A percentile compares a stretch with the other conserved stretches of the same genome.
phyloP scores from a whole-genome alignment of 768 basidiomycete species.

The Boletus bicolor region DNA sequence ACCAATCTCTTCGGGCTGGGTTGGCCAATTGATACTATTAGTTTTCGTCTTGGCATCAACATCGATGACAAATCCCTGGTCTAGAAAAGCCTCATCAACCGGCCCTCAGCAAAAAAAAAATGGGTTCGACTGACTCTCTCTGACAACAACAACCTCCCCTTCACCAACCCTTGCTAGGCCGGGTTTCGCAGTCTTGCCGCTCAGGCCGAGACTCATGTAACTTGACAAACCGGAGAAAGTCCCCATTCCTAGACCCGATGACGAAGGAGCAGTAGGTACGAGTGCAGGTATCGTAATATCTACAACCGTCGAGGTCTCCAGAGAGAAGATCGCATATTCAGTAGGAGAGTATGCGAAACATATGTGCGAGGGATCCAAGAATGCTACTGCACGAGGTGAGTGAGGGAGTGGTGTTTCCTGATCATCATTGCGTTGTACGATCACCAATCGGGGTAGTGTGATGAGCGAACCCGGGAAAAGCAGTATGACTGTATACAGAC shows the following conservation, averaged over 20 bases:
- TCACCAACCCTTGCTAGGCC: constrained; percentile 53
- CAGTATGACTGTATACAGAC: not conserved
- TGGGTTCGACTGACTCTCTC: constrained; percentile 62
- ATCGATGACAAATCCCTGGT: constrained; percentile 65
- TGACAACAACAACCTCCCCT: constrained; percentile 66
- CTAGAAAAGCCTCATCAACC: constrained; percentile 35
- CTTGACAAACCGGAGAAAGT: constrained; percentile 72
- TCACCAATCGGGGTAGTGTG: not conserved
- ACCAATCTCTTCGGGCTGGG: constrained; percentile 83
- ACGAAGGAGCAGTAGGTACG: constrained; percentile 33
- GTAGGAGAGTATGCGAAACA: constrained; percentile 82
- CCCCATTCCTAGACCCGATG: constrained; percentile 48
- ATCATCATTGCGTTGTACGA: not conserved
- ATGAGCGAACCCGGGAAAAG: not conserved
- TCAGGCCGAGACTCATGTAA: constrained; percentile 82
- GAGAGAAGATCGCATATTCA: constrained; percentile 60
- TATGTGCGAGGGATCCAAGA: constrained; percentile 56
- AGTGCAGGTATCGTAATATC: constrained; percentile 50
- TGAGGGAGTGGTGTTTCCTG: constrained; percentile 85
- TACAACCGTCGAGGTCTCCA: constrained; percentile 53
- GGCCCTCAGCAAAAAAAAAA: not conserved
- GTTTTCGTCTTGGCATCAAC: constrained; percentile 53
- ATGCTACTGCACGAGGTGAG: constrained; percentile 81
- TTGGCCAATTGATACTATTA: constrained; percentile 64
- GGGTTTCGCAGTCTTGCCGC: constrained; percentile 64